Evolutionary conservation across 2,329 filamentous ascomycete species (phyloP), one percentile per base, ranked within the genome.

Genomic region (Penicillium hesseltinei): DNA sequence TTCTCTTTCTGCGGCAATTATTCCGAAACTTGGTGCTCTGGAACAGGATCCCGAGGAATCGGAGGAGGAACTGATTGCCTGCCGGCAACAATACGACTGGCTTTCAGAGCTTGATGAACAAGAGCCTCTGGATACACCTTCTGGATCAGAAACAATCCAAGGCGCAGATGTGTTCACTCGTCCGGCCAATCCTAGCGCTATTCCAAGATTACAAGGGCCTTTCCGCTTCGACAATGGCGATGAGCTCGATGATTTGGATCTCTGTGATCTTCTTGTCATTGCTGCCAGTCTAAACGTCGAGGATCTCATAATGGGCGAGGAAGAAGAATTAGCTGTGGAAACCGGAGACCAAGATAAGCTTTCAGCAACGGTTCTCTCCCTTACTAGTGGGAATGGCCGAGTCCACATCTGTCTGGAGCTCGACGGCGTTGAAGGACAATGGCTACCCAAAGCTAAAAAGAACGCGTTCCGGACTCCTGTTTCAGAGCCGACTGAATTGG

Each of bases 1-100:
- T 2, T 92, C 91, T 0, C 81, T 97, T 23, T 91, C 90, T 0
- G 87, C 93, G 0, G 89, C 89, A 9, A 89, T 96, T 56, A 87
- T 95, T 27, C 87, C 90, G 39, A 91, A 90, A 62, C 77, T 88
- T 29, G 70, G 77, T 5, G 73, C 75, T 5, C 66, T 79, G 27
- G 72, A 77, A 50, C 71, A 76, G 15, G 74, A 79, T 29, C 57
- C 72, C 0, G 67, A 75, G 19, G 75, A 78, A 10, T 63, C 73
- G 17, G 78, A 81, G 45, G 75, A 81, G 39, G 76, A 82, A 64
- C 73, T 73, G 51, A 75, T 72, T 38, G 78, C 75, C 11, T 74
- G 75, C 29, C 77, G 82, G 29, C 83, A 85, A 58, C 85, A 87
- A 64, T 79, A 81, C 54, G 78, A 81, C 47, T 88, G 85, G 85